Evolutionary conservation across 139 green algal genomes (phyloP).

Genomic region (Closterium sp.): DNA sequence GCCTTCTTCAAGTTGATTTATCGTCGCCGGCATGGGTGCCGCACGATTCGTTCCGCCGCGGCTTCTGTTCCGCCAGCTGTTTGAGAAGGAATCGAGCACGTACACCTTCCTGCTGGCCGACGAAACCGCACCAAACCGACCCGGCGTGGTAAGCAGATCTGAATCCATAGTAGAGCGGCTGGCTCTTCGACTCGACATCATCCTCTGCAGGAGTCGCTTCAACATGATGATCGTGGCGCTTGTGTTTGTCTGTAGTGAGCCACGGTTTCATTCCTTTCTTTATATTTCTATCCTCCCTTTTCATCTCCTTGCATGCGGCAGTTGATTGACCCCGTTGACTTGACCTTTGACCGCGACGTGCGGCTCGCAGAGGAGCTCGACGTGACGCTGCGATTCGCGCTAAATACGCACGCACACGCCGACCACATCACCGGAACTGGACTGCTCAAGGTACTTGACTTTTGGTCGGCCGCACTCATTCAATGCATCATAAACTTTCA

Average conservation of each 20-base stretch:
- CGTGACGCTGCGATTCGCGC: slow-evolving; percentile 55
- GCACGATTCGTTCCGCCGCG: not conserved
- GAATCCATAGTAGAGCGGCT: not conserved
- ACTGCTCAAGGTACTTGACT: slow-evolving; percentile 56
- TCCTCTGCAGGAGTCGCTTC: not conserved
- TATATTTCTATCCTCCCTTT: not conserved
- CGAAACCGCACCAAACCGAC: not conserved
- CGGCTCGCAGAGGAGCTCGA: slow-evolving; percentile 60
- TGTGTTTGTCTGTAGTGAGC: not conserved
- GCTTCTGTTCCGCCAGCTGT: slow-evolving; percentile 66
- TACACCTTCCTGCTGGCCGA: slow-evolving; percentile 69
- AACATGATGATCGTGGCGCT: not conserved
- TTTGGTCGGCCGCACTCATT: not conserved
- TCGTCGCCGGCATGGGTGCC: not conserved
- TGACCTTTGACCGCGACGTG: slow-evolving; percentile 65
- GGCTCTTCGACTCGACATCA: not conserved
- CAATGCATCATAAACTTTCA: not conserved
- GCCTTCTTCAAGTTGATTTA: not conserved
- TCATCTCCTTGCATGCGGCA: not conserved
- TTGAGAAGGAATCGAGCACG: slow-evolving; percentile 58
- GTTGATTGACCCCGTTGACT: slow-evolving; percentile 68
- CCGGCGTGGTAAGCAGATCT: slow-evolving; percentile 7
- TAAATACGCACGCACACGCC: slow-evolving; percentile 74
- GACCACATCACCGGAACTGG: slow-evolving; percentile 74
- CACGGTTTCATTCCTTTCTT: not conserved